Percentiles rank a stretch among this genome's conserved stretches.
These are phyloP conservation scores for Naganishia onofrii DNA, from an alignment of 768 basidiomycete species.

Conservation along the genomic window DNA sequence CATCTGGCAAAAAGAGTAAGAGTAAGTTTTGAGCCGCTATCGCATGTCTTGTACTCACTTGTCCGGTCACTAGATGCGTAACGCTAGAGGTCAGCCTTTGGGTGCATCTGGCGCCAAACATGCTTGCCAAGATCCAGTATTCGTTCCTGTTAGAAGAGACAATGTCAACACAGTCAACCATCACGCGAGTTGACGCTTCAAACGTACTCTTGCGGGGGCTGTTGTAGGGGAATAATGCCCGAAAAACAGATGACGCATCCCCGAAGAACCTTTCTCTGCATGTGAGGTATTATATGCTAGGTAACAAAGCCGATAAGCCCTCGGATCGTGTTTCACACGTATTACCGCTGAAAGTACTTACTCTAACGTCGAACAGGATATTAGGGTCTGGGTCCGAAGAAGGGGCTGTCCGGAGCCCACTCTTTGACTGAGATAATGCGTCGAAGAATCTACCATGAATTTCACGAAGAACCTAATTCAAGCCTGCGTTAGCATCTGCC, in stretches of 20 bases:
- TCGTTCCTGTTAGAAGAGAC: constrained; percentile 73
- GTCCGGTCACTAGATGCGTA: constrained; percentile 89
- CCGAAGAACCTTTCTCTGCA: constrained; percentile 72
- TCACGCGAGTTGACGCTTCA: neutral
- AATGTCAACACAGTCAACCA: constrained; percentile 1
- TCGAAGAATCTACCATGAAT: constrained; percentile 75
- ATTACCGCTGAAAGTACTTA: constrained; percentile 46
- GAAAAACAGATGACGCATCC: constrained; percentile 86
- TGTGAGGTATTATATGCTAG: constrained; percentile 77
- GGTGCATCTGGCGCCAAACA: constrained; percentile 82
- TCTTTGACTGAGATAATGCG: constrained; percentile 54
- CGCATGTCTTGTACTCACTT: constrained; percentile 57
- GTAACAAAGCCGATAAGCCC: neutral
- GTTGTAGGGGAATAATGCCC: constrained; percentile 88
- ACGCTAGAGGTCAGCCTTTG: constrained; percentile 65
- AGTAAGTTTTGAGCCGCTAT: constrained; percentile 2
- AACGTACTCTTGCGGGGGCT: constrained; percentile 64
- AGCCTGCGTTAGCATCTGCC: neutral
- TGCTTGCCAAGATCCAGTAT: constrained; percentile 57
- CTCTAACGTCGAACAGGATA: constrained; percentile 70
- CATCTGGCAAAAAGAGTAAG: constrained; percentile 56
- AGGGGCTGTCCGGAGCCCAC: constrained; percentile 25
- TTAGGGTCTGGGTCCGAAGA: constrained; percentile 30
- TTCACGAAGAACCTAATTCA: constrained; percentile 68
- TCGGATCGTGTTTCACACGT: neutral